Conservation (phyloP, 768 basidiomycete species). For the Ramaria rubella region DNA sequence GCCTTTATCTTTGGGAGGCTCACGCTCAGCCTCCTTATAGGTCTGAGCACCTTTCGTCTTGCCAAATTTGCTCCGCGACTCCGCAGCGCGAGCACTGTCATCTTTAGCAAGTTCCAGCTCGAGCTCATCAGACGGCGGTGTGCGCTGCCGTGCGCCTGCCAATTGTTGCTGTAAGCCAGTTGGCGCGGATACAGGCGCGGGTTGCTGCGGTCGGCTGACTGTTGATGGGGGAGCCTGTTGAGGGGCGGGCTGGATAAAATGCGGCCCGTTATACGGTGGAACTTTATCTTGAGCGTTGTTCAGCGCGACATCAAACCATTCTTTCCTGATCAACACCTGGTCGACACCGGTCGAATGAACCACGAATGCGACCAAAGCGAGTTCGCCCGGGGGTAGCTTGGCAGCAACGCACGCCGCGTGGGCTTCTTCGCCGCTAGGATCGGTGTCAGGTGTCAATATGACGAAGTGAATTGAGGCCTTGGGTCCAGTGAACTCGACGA, state of each 20-base stretch:
- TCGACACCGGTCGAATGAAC: constrained; percentile 89
- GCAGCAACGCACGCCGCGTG: constrained; percentile 80
- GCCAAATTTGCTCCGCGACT: constrained; percentile 43
- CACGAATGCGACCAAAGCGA: constrained; percentile 79
- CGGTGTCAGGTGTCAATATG: constrained; percentile 77
- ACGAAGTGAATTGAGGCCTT: constrained; percentile 87
- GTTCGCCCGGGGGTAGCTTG: constrained; percentile 66
- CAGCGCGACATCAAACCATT: constrained; percentile 75
- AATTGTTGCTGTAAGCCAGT: constrained; percentile 21
- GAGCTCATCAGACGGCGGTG: constrained; percentile 69
- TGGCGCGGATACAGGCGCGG: constrained; percentile 21
- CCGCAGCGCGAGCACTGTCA: constrained; percentile 42
- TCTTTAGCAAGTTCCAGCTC: constrained; percentile 60
- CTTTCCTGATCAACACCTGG: constrained; percentile 78
- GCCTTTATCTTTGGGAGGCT: constrained; percentile 29
- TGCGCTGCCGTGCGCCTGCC: constrained; percentile 42
- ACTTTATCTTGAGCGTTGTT: constrained; percentile 51
- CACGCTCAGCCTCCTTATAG: constrained; percentile 25
- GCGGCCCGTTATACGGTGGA: constrained; percentile 39
- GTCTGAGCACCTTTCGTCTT: constrained; percentile 32
- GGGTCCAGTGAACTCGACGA: constrained; percentile 75
- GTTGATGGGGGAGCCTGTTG: constrained; percentile 19
- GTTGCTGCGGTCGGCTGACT: constrained; percentile 15
- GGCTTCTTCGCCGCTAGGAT: constrained; percentile 76
- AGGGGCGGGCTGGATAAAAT: constrained; percentile 22